phyloP scores from a whole-genome alignment of 805 yeast species.

The Saccharomycopsis javanensis region DNA sequence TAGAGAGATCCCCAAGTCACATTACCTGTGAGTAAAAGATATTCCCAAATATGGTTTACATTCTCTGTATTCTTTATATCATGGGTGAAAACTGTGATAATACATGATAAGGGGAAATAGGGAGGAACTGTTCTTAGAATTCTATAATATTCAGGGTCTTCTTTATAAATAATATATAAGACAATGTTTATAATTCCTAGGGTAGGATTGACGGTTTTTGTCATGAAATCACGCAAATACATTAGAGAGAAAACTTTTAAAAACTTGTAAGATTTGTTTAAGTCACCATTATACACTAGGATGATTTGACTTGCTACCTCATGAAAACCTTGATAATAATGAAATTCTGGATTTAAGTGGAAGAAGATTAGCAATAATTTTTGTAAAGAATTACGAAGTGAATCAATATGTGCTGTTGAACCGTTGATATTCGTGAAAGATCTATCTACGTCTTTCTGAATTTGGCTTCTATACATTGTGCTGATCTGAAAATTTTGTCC shows the following conservation, averaged over 20 bases:
- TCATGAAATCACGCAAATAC: constrained; percentile 79
- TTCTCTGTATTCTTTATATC: constrained; percentile 42
- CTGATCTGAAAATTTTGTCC: not conserved
- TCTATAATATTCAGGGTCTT: constrained; percentile 37
- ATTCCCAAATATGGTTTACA: constrained; percentile 59
- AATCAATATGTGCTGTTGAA: constrained; percentile 2
- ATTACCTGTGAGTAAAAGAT: constrained; percentile 36
- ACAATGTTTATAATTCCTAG: constrained; percentile 56
- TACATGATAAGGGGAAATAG: constrained; percentile 62
- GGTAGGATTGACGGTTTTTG: constrained; percentile 56
- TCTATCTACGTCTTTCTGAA: constrained; percentile 65
- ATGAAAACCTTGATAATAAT: constrained; percentile 90
- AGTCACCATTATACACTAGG: constrained; percentile 39
- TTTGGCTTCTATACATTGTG: constrained; percentile 53
- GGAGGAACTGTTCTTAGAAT: constrained; percentile 40
- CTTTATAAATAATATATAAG: constrained; percentile 44
- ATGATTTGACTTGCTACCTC: constrained; percentile 68
- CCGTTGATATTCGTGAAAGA: constrained; percentile 42
- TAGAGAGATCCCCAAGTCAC: constrained; percentile 42
- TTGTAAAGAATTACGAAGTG: not conserved
- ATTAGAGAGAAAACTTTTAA: constrained; percentile 48
- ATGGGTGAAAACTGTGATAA: constrained; percentile 73
- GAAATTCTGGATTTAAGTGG: constrained; percentile 48
- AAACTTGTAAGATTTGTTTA: constrained; percentile 41
- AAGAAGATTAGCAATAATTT: constrained; percentile 44